phyloP scores from a whole-genome alignment of 2,329 filamentous ascomycete species.

The Simplicillium sp. region DNA sequence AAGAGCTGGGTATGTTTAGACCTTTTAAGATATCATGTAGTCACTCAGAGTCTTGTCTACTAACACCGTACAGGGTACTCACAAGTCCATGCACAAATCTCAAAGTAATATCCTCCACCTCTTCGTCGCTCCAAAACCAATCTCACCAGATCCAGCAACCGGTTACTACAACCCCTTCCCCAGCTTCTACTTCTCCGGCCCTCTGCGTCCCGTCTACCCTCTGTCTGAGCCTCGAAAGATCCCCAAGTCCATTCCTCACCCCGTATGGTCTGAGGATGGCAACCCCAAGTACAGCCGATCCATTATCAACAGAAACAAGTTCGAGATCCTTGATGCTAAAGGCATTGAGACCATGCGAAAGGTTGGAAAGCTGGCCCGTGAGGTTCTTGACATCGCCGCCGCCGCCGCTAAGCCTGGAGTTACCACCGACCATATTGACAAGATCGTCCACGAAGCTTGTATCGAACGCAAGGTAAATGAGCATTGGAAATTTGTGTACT shows the following conservation, averaged over 20 bases:
- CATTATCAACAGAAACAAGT: slow-evolving; percentile 65
- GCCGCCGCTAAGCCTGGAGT: slow-evolving; percentile 79
- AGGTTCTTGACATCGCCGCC: slow-evolving; percentile 88
- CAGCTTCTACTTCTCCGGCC: slow-evolving; percentile 71
- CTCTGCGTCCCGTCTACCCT: slow-evolving; percentile 78
- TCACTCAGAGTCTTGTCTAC: background rate
- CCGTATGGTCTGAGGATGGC: slow-evolving; percentile 83
- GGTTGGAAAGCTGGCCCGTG: slow-evolving; percentile 76
- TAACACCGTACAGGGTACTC: slow-evolving; percentile 49
- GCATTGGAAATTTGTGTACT: background rate
- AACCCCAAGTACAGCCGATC: slow-evolving; percentile 53
- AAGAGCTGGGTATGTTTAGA: slow-evolving; percentile 74
- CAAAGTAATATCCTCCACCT: slow-evolving; percentile 66
- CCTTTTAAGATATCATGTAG: background rate
- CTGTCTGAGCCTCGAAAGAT: slow-evolving; percentile 64
- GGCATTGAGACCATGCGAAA: slow-evolving; percentile 87
- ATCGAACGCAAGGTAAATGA: slow-evolving; percentile 75
- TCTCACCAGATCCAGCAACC: slow-evolving; percentile 86
- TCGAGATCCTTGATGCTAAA: slow-evolving; percentile 70
- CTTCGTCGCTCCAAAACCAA: slow-evolving; percentile 66
- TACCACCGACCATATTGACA: slow-evolving; percentile 91
- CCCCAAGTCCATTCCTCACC: slow-evolving; percentile 70
- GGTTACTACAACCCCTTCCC: slow-evolving; percentile 90
- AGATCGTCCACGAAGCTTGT: slow-evolving; percentile 90
- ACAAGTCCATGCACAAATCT: slow-evolving; percentile 66